A percentile compares a stretch with the other conserved stretches of the same genome.
Conservation (phyloP, 495 filamentous ascomycete species). For the Neurospora sp. region DNA sequence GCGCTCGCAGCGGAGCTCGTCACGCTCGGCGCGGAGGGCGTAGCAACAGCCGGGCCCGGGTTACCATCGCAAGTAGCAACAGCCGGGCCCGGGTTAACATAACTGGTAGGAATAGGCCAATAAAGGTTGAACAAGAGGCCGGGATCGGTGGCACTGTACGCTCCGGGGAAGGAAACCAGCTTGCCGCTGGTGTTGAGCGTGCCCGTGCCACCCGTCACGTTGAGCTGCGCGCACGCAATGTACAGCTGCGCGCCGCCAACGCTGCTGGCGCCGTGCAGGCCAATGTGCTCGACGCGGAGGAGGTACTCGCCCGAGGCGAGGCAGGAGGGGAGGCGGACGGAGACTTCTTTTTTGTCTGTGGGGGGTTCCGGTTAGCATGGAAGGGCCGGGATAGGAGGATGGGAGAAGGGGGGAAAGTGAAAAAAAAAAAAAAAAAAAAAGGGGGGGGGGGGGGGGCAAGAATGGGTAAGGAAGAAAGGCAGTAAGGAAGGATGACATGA, state of each 20-base stretch:
- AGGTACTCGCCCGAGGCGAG: conserved; percentile 50
- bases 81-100: conserved; percentile 28
- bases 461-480: neutral
- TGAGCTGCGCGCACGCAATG: conserved; percentile 37
- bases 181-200: conserved; percentile 18
- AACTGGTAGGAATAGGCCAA: conserved; percentile 26
- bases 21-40: conserved; percentile 1
- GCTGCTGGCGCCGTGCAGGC: conserved; percentile 35
- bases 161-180: conserved; percentile 37
- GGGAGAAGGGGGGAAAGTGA: neutral
- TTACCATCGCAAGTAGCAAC: conserved; percentile 21
- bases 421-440: no score
- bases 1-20: no score
- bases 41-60: conserved; percentile 22
- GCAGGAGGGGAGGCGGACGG: conserved; percentile 36
- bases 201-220: conserved; percentile 30
- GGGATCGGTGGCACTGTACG: conserved; percentile 34
- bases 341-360: conserved; percentile 22
- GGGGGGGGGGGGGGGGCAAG: neutral
- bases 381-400: neutral
- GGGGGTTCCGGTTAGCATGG: neutral
- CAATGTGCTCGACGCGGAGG: conserved; percentile 49
- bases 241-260: conserved; percentile 46
- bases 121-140: conserved; percentile 39
- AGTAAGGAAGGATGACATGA: neutral